These are phyloP conservation scores for Curvularia verruculosa DNA, from an alignment of 2,329 filamentous ascomycete species.

Conservation along the genomic window DNA sequence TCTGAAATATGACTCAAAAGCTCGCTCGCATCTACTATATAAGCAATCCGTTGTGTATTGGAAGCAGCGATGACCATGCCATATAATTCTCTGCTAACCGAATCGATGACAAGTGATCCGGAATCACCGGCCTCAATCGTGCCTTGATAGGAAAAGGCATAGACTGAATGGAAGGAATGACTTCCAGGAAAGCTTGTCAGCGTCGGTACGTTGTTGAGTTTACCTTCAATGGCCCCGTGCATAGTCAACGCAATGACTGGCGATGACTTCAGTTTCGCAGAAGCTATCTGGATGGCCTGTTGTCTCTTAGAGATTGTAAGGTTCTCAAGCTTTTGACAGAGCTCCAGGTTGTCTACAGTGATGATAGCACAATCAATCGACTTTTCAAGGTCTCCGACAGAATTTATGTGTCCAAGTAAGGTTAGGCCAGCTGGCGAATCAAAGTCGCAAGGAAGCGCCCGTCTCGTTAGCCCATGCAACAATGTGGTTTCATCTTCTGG, in stretches of 20 bases:
- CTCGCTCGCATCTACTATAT: neutral
- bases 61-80: neutral
- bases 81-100: neutral
- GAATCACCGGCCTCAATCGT: neutral
- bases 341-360: neutral
- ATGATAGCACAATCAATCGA: neutral
- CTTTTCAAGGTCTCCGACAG: neutral
- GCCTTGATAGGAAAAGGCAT: neutral
- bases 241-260: neutral
- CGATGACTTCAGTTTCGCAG: neutral
- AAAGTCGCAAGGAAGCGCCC: neutral
- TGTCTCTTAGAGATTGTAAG: neutral
- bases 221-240: neutral
- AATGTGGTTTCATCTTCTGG: neutral
- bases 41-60: neutral
- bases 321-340: neutral
- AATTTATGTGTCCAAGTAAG: neutral
- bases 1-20: neutral
- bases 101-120: neutral
- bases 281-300: neutral
- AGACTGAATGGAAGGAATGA: neutral
- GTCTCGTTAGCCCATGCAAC: neutral
- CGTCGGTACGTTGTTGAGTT: neutral
- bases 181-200: neutral
- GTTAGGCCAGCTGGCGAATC: neutral